These are phyloP conservation scores for Venturiaceae sp. DNA, from an alignment of 2,329 filamentous ascomycete species.

Conservation along the genomic window DNA sequence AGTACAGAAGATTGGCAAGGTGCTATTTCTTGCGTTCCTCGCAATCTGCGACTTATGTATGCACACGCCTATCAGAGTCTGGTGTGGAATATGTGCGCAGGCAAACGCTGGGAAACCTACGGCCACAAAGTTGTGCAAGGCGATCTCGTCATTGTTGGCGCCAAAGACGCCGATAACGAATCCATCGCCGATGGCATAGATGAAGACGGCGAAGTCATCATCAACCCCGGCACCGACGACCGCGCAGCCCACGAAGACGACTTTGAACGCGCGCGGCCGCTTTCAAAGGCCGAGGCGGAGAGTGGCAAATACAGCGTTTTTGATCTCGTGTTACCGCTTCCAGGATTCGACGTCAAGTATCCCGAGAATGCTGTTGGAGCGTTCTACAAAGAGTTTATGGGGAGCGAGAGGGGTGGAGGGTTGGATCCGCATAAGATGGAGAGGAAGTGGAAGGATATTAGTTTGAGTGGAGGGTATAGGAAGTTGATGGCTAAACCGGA, in stretches of 20 bases:
- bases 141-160: constrained; percentile 66
- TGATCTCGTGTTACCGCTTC: constrained; percentile 85
- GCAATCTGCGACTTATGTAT: constrained; percentile 85
- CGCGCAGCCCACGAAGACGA: constrained; percentile 43
- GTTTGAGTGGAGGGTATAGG: constrained; percentile 78
- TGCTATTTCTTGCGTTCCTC: constrained; percentile 68
- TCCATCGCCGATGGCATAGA: constrained; percentile 34
- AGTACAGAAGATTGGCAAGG: constrained; percentile 65
- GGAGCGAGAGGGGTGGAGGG: constrained; percentile 60
- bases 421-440: constrained; percentile 84
- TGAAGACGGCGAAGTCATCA: constrained; percentile 56
- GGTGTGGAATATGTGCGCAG: constrained; percentile 83
- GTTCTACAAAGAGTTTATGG: constrained; percentile 85
- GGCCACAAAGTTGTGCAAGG: constrained; percentile 69
- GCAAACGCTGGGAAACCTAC: constrained; percentile 68
- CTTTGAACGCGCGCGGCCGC: constrained; percentile 59
- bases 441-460: constrained; percentile 75
- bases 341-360: constrained; percentile 83
- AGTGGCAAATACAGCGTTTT: constrained; percentile 72
- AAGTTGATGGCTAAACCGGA: constrained; percentile 69
- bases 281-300: constrained; percentile 68
- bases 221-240: constrained; percentile 50
- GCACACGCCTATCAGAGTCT: constrained; percentile 93
- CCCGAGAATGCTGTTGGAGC: constrained; percentile 73
- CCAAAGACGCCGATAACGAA: constrained; percentile 32